Evolutionary conservation across 2,329 filamentous ascomycete species (phyloP).

Genomic region (Ilyonectria mors-panacis): DNA sequence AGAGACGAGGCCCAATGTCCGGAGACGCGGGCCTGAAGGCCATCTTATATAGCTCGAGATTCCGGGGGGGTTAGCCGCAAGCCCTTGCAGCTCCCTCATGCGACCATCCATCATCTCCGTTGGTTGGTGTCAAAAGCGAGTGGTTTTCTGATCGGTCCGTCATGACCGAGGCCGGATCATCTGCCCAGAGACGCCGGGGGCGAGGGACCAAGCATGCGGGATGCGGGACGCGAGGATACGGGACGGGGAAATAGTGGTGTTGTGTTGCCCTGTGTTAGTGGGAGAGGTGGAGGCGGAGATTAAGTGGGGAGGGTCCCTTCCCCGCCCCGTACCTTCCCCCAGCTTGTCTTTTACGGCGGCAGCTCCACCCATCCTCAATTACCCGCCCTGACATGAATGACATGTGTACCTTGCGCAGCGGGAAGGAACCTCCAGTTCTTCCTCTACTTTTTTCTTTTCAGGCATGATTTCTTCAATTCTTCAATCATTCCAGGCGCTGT

Average conservation of each 20-base stretch:
- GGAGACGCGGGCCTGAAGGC: slow-evolving; percentile 36
- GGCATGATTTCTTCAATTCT: slow-evolving; percentile 3
- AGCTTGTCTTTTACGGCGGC: not conserved
- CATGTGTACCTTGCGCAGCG: not conserved
- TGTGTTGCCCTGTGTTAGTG: slow-evolving; percentile 29
- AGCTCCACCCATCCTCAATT: slow-evolving; percentile 1
- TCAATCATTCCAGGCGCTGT: slow-evolving; percentile 9
- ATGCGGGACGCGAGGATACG: slow-evolving; percentile 17
- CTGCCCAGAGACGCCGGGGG: slow-evolving; percentile 39
- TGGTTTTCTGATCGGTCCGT: slow-evolving; percentile 62
- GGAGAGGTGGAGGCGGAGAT: slow-evolving; percentile 28
- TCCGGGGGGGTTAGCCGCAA: slow-evolving; percentile 30
- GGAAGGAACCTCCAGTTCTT: not conserved
- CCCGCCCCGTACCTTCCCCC: slow-evolving; percentile 35
- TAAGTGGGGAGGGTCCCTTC: slow-evolving; percentile 30
- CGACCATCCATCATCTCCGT: slow-evolving; percentile 34
- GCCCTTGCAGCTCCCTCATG: slow-evolving; percentile 24
- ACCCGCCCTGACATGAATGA: not conserved
- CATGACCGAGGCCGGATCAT: slow-evolving; percentile 61
- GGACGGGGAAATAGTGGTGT: slow-evolving; percentile 16
- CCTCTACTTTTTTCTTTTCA: not conserved
- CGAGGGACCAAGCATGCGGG: slow-evolving; percentile 14
- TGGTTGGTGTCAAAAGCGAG: slow-evolving; percentile 27
- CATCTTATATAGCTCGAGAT: slow-evolving; percentile 46
- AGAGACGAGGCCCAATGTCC: slow-evolving; percentile 12